phyloP scores from a whole-genome alignment of 73 alveolate genomes.

The Paraurostyla sp. region DNA sequence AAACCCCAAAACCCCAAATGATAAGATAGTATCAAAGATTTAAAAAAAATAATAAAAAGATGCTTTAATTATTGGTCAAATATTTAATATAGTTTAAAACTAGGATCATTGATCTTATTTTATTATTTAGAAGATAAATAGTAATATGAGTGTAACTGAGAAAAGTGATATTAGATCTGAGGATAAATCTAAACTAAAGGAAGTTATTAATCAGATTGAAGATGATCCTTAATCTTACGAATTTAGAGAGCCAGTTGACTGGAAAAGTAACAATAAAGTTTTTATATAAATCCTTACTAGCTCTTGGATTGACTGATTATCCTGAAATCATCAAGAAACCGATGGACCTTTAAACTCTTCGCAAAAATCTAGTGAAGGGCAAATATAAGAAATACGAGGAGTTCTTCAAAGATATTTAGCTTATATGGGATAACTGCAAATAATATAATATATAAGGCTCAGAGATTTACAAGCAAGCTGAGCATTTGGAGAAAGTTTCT shows the following conservation, averaged over 20 bases:
- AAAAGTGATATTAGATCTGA: constrained; percentile 54
- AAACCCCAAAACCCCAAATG: no score
- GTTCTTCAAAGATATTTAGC: constrained; percentile 84
- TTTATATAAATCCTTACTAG: neutral
- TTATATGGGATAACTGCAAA: constrained; percentile 95
- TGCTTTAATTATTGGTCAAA: no score
- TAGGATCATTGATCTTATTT: no score
- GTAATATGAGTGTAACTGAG: constrained; percentile 27
- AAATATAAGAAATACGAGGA: constrained; percentile 79
- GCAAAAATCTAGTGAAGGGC: constrained; percentile 75
- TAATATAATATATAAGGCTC: constrained; percentile 84
- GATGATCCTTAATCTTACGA: constrained; percentile 83
- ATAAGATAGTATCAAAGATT: no score
- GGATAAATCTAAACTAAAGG: constrained; percentile 46
- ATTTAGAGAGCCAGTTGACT: constrained; percentile 90
- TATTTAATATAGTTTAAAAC: no score
- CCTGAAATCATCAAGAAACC: constrained; percentile 91
- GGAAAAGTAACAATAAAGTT: constrained; percentile 56
- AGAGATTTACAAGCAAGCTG: constrained; percentile 72
- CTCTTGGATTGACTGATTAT: constrained; percentile 85
- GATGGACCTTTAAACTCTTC: constrained; percentile 85
- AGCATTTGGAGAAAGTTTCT: constrained; percentile 63
- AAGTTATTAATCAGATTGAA: constrained; percentile 63
- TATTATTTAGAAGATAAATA: no score
- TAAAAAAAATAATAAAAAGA: no score